Evolutionary conservation across 2,329 filamentous ascomycete genomes (phyloP).

Genomic region (Stemphylium lycopersici): DNA sequence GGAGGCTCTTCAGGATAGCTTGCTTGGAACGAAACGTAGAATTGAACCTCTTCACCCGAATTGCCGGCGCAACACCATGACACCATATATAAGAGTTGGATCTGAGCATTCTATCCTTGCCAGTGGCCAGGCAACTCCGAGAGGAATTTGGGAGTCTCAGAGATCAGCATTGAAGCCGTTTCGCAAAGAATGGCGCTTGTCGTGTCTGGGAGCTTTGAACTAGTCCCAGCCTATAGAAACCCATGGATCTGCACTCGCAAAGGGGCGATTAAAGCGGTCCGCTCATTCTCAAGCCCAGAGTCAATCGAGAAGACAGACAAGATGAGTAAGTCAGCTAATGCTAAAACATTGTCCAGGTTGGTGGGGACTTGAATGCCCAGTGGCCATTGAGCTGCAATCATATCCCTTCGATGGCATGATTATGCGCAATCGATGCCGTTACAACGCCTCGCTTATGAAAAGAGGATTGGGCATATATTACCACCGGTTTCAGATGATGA

Average conservation of each 20-base stretch:
- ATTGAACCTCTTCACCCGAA: background rate
- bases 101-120: background rate
- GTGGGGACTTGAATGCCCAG: background rate
- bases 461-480: slow-evolving; percentile 10
- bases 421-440: slow-evolving; percentile 2
- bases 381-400: background rate
- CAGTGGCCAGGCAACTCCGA: background rate
- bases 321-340: background rate
- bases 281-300: background rate
- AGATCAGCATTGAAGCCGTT: background rate
- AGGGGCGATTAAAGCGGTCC: background rate
- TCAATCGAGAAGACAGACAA: background rate
- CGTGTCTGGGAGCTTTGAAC: background rate
- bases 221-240: background rate
- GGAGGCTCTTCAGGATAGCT: slow-evolving; percentile 10
- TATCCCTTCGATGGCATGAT: background rate
- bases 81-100: background rate
- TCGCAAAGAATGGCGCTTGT: background rate
- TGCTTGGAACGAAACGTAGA: background rate
- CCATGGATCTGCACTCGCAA: background rate
- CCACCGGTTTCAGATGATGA: slow-evolving; percentile 17
- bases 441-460: slow-evolving; percentile 8
- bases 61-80: background rate
- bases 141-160: background rate
- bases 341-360: background rate